Evolutionary conservation across 2,329 filamentous ascomycete species (phyloP).

Genomic region (Cercospora sp.): DNA sequence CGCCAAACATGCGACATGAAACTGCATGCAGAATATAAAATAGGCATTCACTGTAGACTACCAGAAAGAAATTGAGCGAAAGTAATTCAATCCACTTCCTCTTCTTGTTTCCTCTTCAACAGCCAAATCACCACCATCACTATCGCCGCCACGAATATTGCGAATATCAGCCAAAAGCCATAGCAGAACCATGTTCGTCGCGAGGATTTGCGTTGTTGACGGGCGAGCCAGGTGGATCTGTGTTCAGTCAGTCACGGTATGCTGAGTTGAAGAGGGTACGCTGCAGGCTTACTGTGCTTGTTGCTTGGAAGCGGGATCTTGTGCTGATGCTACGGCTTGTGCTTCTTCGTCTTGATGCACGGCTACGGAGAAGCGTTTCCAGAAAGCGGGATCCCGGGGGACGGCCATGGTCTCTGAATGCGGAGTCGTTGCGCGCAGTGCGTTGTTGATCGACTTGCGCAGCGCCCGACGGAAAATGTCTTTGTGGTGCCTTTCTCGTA

Average conservation of each 20-base stretch:
- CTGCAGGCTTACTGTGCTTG: not conserved
- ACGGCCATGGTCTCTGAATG: conserved; percentile 45
- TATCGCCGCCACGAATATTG: conserved; percentile 48
- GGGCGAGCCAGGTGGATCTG: conserved; percentile 57
- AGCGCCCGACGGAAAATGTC: not conserved
- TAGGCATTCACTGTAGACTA: not conserved
- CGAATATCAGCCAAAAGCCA: conserved; percentile 49
- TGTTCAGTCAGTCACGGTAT: not conserved
- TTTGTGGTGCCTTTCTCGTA: not conserved
- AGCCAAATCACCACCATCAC: conserved; percentile 51
- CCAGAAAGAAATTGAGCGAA: not conserved
- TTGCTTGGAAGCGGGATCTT: not conserved
- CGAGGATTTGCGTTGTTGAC: conserved; percentile 51
- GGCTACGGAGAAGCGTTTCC: conserved; percentile 60
- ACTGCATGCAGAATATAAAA: not conserved
- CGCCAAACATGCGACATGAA: not conserved
- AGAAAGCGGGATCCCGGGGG: conserved; percentile 60
- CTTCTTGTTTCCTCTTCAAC: conserved; percentile 21
- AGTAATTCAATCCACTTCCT: not conserved
- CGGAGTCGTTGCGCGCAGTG: not conserved
- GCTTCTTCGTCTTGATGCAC: conserved; percentile 57
- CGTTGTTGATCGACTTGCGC: not conserved
- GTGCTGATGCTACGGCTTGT: conserved; percentile 40
- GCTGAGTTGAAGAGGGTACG: not conserved
- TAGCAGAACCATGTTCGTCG: conserved; percentile 53